Base-by-base conservation (phyloP, 768 basidiomycete species). In the Leucosporidium scottii region DNA sequence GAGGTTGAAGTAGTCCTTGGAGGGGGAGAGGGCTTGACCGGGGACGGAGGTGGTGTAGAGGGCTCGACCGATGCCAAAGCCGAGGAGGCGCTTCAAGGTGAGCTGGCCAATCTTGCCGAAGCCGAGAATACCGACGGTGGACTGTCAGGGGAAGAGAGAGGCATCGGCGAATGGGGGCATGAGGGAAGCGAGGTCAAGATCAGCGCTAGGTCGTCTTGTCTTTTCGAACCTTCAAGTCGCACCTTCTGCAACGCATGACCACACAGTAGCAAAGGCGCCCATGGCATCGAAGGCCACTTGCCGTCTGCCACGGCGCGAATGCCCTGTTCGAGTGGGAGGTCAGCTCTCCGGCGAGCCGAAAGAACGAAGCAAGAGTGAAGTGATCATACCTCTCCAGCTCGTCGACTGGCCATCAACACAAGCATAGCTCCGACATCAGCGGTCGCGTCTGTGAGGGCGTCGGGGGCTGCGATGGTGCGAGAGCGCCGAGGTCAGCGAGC, bases 381-480 rank as follows among this genome's bases (percentile, higher is more conserved):
- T 27, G 9, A 10, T 74, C 84, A 50, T 77, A 86, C 92, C 75
- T 84, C 82, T 5, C 85, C 86, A 6, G 82, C 88, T 60, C 90
- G 87, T n/a, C 96, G 83, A 60, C 87, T 84, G 0, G 93, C 93
- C 93, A 97, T 97, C 31, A 99, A 82, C 0, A 86, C 87, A 18
- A 99, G 84, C 90, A 97, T 91, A 50, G 94, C 83, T 0, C 86
- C 84, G 13, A 90, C 77, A 77, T 99, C 96, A 23, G 96, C 93
- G 27, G 96, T 93, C 71, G 94, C 91, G 74, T 92, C 91, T 7
- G 89, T 93, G 21, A 99, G 83, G 8, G 97, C 88, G 64, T 93
- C 91, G 0, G 94, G 96, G 0, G 93, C 71, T 72, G 61, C 13
- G 15, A 21, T 18, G 13, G 13, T 4, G 18, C 20, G 5, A 2